Base-by-base conservation (phyloP, 306 rosid species). In the Lathyrus oleraceus region DNA sequence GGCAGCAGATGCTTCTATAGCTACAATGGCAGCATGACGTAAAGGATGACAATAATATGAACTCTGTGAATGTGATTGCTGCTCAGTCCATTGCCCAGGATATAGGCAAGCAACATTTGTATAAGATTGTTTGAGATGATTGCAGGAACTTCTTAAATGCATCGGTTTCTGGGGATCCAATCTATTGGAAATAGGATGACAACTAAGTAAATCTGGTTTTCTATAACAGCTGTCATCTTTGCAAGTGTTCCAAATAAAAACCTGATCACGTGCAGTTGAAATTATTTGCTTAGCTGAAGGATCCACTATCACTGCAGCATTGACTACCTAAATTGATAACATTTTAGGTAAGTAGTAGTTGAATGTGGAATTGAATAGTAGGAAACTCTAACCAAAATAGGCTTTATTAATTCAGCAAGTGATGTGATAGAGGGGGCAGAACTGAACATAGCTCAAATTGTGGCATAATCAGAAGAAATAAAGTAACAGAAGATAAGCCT, bases 261-360 rank as follows among this genome's bases (percentile, higher is more conserved):
- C 73, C 71, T 80, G 85, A 83, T 94, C 97, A 68, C 84, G 10
- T 61, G 94, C 96, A 67, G 82, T 84, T 30, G 96, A 80, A 73
- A 94, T 85, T 40, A 85, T 81, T 67, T 72, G 85, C 79, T 81
- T 84, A 80, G 52, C 72, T 12, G 84, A 90, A 67, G 98, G 98
- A 81, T 94, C 98, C 75, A 94, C 92, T 69, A 94, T 87, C 72
- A 90, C 87, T 23, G 98, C 97, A 36, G 97, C 94, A 81, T 90
- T 94, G 76, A 85, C 89, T 45, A 84, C 85, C 97, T 94, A 71
- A 53, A 65, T 63, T 60, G 21, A 66, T 65, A 39, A 60, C 75
- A 65, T 61, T 64, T 71, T 20, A 32, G 40, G 67, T 64, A 51
- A 49, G 66, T 17, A 40, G 28, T 71, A 67, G 67, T 53, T 43